Base-by-base conservation (phyloP, 2,329 filamentous ascomycete species). In the Furcasterigmium sp. region DNA sequence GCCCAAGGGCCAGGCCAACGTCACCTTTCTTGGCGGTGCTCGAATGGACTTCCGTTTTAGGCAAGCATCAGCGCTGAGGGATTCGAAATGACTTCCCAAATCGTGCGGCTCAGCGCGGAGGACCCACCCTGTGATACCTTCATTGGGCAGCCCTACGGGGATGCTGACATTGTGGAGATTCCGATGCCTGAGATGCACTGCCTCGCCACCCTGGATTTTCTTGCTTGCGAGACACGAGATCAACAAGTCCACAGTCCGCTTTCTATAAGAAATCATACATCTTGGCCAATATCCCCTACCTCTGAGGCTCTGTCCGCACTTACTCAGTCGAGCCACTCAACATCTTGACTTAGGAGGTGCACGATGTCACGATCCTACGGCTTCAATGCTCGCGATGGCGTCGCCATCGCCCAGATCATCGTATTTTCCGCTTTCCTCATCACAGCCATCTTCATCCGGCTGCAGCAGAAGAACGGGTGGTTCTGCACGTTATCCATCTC, bases 401-500 rank as follows among this genome's bases (percentile, higher is more conserved):
- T 48, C 13, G 46, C 46, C 6, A 44, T 44, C 36, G 35, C 41
- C 2, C 46, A 48, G n/a, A 42, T 44, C 10, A 10, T 26, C 13
- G 17, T 42, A 3, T 46, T 46, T 8, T 30, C 38, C 8, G 17
- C 46, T 0, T 46, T 39, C 10, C 41, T 46, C 15, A 13, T 11
- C 19, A 41, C 46, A 3, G 46, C 40, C 7, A 6, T 48, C 1
- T 15, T 44, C 3, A 42, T 48, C 15, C 38, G 41, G 0, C 0
- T 46, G 8, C 41, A 46, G 32, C 43, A 25, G 17, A 34, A 19
- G 10, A 44, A 41, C 23, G 46, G 46, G 29, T 48, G 41, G 44
- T 42, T 44, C 38, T 41, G 44, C 11, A 39, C 46, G n/a, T 39
- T 37, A 11, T 46, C 44, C 25, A 43, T 53, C 20, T 53, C 51